A percentile compares a stretch with the other conserved stretches of the same genome.
Conservation (phyloP, 306 rosid species). For the Lagenaria siceraria region DNA sequence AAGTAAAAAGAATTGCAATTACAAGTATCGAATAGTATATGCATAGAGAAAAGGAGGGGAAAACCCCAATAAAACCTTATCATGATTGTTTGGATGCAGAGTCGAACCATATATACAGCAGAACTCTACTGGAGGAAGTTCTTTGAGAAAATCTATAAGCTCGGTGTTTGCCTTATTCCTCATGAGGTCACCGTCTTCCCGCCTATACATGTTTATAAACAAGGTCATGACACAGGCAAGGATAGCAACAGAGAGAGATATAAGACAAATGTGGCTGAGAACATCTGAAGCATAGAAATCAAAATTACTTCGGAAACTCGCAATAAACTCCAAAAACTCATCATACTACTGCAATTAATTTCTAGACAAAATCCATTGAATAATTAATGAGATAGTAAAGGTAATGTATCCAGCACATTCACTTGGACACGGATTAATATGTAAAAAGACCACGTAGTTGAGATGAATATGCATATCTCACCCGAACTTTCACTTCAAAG, state of each 20-base stretch:
- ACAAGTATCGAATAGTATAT: neutral
- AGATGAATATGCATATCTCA: neutral
- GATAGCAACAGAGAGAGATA: neutral
- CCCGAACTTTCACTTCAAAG: neutral
- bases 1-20: neutral
- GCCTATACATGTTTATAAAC: neutral
- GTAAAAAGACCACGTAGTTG: neutral
- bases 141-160: slow-evolving; percentile 23
- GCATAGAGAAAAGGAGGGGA: neutral
- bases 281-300: neutral
- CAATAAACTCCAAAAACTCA: neutral
- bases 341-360: neutral
- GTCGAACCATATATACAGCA: slow-evolving; percentile 45
- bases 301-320: neutral
- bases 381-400: neutral
- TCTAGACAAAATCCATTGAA: neutral
- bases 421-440: neutral
- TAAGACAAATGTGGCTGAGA: neutral
- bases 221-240: neutral
- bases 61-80: slow-evolving; percentile 22
- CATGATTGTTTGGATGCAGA: slow-evolving; percentile 32
- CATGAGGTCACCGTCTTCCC: slow-evolving; percentile 12
- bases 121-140: slow-evolving; percentile 39
- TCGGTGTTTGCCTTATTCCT: slow-evolving; percentile 10
- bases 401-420: neutral